These are phyloP conservation scores for Keqinozyma sinolaborantium DNA, from an alignment of 1,139 yeast species.

Conservation along the genomic window DNA sequence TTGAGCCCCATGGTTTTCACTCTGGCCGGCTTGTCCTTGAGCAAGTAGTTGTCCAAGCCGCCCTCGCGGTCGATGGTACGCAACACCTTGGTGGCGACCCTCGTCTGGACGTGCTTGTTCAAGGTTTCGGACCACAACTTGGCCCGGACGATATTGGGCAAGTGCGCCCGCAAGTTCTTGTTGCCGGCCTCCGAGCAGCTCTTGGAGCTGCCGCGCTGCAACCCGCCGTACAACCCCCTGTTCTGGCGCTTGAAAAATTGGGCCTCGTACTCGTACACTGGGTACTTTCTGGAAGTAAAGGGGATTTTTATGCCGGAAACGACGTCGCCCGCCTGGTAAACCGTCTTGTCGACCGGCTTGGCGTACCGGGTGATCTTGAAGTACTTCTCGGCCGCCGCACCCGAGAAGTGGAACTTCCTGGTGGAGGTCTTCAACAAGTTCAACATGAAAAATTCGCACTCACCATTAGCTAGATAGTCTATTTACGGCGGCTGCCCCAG, in stretches of 20 bases:
- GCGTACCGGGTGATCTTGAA: slow-evolving; percentile 39
- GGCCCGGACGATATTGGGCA: slow-evolving; percentile 75
- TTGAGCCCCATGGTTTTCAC: slow-evolving; percentile 86
- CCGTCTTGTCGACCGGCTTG: slow-evolving; percentile 33
- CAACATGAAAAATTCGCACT: too few species aligned
- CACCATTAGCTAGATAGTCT: too few species aligned
- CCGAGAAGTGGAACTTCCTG: too few species aligned
- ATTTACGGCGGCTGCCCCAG: not conserved
- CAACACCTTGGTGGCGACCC: slow-evolving; percentile 77
- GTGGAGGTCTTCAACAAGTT: too few species aligned
- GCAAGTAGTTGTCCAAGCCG: slow-evolving; percentile 83
- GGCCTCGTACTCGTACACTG: slow-evolving; percentile 81
- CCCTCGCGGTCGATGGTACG: slow-evolving; percentile 89
- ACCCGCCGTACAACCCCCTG: slow-evolving; percentile 87
- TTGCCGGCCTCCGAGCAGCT: slow-evolving; percentile 72
- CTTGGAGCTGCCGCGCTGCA: slow-evolving; percentile 74
- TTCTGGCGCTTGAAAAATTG: slow-evolving; percentile 78
- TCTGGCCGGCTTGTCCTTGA: slow-evolving; percentile 85
- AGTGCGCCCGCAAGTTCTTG: slow-evolving; percentile 73
- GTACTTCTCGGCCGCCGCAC: slow-evolving; percentile 26
- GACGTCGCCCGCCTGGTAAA: slow-evolving; percentile 35
- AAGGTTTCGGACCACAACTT: slow-evolving; percentile 83
- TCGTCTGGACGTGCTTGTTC: slow-evolving; percentile 49
- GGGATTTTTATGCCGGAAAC: slow-evolving; percentile 42
- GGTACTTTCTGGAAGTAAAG: slow-evolving; percentile 45